Evolutionary conservation across 805 yeast genomes (phyloP), one percentile per base, ranked within the genome.

Genomic region (Saccharomyces kudriavzevii): DNA sequence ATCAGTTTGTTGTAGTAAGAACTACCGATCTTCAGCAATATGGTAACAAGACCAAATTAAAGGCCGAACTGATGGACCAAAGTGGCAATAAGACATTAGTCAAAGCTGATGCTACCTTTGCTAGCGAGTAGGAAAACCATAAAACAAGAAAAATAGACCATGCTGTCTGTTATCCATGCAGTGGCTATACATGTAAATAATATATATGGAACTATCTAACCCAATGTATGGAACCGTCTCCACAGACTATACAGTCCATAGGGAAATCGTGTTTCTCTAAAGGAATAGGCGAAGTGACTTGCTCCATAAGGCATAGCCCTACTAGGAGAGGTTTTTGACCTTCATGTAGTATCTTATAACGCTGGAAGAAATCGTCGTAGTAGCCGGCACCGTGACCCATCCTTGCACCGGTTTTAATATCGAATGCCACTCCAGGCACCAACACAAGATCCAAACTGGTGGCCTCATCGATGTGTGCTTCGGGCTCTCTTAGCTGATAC

Each of bases 301-400:
- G 73, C 47, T 70, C 65, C 14, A 60, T 56, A 9, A 70, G 55
- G 2, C 67, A 61, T 5, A 70, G 53, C 1, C 71, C 72, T 17
- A 70, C 53, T 10, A 69, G 57, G 17, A 67, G 22, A 2, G 72
- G 71, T 29, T 53, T 52, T 10, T 54, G 48, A 22, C 63, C 58
- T 40, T 61, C 57, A 25, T 58, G 53, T 27, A 58, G 53, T 9
- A 56, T 25, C 29, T 50, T 51, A 59, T 82, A 82, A 50, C 85
- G 70, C 48, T 75, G 71, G 45, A 87, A 76, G 61, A 75, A 87
- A 60, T 85, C 89, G 66, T 92, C 99, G 67, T 94, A 92, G 67
- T 81, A 90, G 0, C 97, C 99, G 4, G 84, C 92, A 1, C 99
- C 99, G 66, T 89, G 96, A 1, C 99, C 99, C 51, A 92, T 66